phyloP scores from a whole-genome alignment of 306 rosid genomes.

The Cicer arietinum region DNA sequence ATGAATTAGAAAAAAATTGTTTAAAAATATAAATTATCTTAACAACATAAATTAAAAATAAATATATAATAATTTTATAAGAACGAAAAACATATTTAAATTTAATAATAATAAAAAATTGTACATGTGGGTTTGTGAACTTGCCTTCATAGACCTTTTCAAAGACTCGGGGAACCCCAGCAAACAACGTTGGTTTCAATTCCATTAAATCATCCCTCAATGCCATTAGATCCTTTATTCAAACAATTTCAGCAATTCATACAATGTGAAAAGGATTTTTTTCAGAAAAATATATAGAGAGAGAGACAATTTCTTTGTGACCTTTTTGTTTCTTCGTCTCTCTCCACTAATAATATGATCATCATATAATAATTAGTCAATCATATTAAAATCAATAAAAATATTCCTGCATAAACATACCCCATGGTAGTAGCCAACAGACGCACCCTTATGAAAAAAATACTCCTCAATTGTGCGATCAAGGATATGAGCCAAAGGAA shows the following conservation, averaged over 20 bases:
- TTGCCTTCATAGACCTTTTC: conserved; percentile 79
- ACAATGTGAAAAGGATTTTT: not conserved
- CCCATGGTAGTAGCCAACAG: conserved; percentile 94
- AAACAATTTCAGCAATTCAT: conserved; percentile 19
- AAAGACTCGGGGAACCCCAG: conserved; percentile 86
- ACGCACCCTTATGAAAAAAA: conserved; percentile 78
- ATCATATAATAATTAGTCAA: conserved; percentile 1
- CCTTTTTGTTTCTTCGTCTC: not conserved
- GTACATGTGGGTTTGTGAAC: conserved; percentile 25
- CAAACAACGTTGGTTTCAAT: conserved; percentile 80
- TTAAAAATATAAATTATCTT: too few species aligned
- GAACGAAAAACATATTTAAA: not conserved
- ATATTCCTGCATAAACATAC: conserved; percentile 49
- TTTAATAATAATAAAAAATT: not conserved
- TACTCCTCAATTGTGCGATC: conserved; percentile 85
- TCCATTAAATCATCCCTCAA: conserved; percentile 75
- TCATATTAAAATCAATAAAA: not conserved
- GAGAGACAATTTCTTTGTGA: not conserved
- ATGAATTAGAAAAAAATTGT: too few species aligned
- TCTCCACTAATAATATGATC: not conserved
- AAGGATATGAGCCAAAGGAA: conserved; percentile 89
- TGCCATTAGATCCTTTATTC: conserved; percentile 71
- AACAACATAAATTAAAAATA: too few species aligned
- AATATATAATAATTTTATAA: too few species aligned
- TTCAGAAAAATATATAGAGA: too few species aligned